phyloP scores from a whole-genome alignment of 352 stramenopile genomes.

The Phytophthora aleatoria region DNA sequence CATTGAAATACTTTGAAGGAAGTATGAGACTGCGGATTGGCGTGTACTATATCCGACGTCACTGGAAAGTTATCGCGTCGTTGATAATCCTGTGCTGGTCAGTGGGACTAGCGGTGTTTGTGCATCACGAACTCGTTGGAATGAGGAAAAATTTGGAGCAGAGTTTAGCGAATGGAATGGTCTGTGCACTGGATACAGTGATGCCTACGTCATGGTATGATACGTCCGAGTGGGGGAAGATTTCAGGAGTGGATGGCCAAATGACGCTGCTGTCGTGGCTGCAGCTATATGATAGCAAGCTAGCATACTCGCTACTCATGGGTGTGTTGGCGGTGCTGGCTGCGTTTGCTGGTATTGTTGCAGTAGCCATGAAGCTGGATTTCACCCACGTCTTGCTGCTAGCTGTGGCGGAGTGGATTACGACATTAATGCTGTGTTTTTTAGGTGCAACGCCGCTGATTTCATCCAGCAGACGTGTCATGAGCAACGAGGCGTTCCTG shows the following conservation, averaged over 20 bases:
- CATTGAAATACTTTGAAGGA: constrained; percentile 71
- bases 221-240: constrained; percentile 39
- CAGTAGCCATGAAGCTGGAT: constrained; percentile 78
- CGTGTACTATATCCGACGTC: constrained; percentile 75
- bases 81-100: constrained; percentile 74
- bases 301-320: constrained; percentile 68
- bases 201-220: constrained; percentile 56
- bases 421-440: constrained; percentile 57
- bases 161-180: constrained; percentile 42
- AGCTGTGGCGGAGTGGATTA: constrained; percentile 56
- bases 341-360: constrained; percentile 66
- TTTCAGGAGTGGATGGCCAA: constrained; percentile 34
- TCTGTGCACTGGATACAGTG: constrained; percentile 46
- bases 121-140: constrained; percentile 55
- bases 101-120: constrained; percentile 64
- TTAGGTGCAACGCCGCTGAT: constrained; percentile 49
- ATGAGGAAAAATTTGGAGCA: constrained; percentile 48
- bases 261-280: constrained; percentile 71
- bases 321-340: constrained; percentile 62
- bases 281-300: constrained; percentile 66
- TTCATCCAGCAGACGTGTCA: constrained; percentile 50
- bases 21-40: constrained; percentile 70
- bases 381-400: constrained; percentile 75
- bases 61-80: constrained; percentile 75
- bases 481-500: constrained; percentile 60